phyloP scores from a whole-genome alignment of 2,329 filamentous ascomycete genomes.

The Dryadomyces sulphureus region DNA sequence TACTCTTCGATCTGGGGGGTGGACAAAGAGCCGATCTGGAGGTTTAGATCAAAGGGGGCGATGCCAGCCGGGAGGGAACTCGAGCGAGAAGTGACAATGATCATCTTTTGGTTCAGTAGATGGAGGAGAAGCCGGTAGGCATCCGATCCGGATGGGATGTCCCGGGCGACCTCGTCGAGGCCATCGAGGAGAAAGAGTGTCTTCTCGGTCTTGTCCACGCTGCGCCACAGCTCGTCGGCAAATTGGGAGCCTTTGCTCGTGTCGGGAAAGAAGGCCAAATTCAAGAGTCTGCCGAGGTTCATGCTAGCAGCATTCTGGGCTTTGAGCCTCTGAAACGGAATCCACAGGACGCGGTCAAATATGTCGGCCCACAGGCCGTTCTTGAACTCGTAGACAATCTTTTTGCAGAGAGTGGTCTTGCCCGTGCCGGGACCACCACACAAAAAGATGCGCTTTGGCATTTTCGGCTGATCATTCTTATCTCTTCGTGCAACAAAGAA shows the following conservation, averaged over 20 bases:
- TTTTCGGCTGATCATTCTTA: conserved; percentile 1
- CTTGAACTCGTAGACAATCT: conserved; percentile 21
- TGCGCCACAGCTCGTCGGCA: not conserved
- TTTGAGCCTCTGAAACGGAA: conserved; percentile 22
- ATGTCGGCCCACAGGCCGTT: conserved; percentile 13
- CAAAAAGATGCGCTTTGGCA: conserved; percentile 19
- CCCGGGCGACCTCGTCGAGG: conserved; percentile 22
- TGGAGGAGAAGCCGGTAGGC: conserved; percentile 14
- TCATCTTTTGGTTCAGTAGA: conserved; percentile 19
- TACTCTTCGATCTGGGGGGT: conserved; percentile 20
- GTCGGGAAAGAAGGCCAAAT: conserved; percentile 6
- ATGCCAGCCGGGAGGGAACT: conserved; percentile 8
- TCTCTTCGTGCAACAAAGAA: conserved; percentile 16
- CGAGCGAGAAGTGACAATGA: conserved; percentile 27
- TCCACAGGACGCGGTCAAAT: conserved; percentile 24
- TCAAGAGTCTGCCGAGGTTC: not conserved
- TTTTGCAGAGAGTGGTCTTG: conserved; percentile 27
- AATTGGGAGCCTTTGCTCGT: conserved; percentile 4
- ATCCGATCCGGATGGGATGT: conserved; percentile 6
- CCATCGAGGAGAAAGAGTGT: conserved; percentile 28
- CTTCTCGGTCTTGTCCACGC: not conserved
- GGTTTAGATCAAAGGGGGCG: conserved; percentile 16
- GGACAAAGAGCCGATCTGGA: conserved; percentile 25
- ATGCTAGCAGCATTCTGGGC: too few relatives aligned
- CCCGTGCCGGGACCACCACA: conserved; percentile 22